phyloP scores from a whole-genome alignment of 1,284 basidiomycete species.

The Leccinum pachyderme region DNA sequence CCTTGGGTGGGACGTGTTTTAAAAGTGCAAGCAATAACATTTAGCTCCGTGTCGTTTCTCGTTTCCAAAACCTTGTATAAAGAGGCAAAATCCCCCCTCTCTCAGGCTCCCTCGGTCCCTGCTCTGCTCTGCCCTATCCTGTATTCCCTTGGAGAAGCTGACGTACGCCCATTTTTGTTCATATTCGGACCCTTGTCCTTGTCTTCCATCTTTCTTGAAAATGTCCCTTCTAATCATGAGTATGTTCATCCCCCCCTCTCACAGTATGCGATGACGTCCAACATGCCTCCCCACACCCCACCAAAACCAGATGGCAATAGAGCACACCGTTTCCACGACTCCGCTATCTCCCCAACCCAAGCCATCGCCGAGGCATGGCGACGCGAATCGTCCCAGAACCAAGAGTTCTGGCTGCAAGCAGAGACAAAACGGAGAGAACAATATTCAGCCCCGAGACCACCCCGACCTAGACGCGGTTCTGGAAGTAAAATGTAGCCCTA shows the following conservation, averaged over 20 bases:
- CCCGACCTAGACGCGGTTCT: constrained; percentile 34
- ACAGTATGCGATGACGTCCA: constrained; percentile 46
- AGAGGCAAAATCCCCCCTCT: constrained; percentile 15
- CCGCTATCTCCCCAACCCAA: constrained; percentile 49
- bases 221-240: constrained; percentile 29
- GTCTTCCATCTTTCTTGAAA: not conserved
- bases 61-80: constrained; percentile 35
- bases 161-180: constrained; percentile 36
- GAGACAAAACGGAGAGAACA: constrained; percentile 47
- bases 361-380: constrained; percentile 67
- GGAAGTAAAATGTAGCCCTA: constrained; percentile 45
- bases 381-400: constrained; percentile 52
- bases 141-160: constrained; percentile 26
- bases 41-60: constrained; percentile 4
- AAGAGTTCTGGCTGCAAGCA: constrained; percentile 55
- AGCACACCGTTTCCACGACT: constrained; percentile 32
- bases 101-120: constrained; percentile 24
- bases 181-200: constrained; percentile 21
- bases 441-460: constrained; percentile 35
- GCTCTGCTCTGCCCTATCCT: constrained; percentile 14
- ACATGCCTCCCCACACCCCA: constrained; percentile 28
- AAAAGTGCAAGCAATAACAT: constrained; percentile 32
- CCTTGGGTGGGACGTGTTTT: constrained; percentile 28
- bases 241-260: constrained; percentile 24
- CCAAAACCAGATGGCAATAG: constrained; percentile 38